Base-by-base conservation (phyloP, 306 rosid genomes). In the Notholithocarpus densiflorus region DNA sequence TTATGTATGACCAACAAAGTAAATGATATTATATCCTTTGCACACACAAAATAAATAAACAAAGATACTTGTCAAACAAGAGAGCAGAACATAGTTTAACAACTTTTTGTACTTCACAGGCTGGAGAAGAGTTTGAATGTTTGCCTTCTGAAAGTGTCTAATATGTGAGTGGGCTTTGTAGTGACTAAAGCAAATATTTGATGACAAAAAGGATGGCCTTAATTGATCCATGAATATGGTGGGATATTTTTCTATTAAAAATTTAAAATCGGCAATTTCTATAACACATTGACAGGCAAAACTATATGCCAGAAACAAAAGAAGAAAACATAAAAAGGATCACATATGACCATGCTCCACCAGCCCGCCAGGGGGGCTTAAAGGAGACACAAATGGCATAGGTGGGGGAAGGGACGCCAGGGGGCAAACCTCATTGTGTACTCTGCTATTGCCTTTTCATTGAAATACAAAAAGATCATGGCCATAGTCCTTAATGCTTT, bases 11-110 rank as follows among this genome's bases (percentile, higher is more conserved):
- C 24, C 26, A 31, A 24, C 24, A 75, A 56, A 75, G 79, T 43
- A 56, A 82, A 65, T 76, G 13, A 18, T 56, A 29, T 69, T 26
- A 45, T 48, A 32, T 56, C 43, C 26, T 27, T 54, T 75, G 73
- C 17, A 81, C 55, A 37, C 53, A 62, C 40, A 12, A 48, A 48
- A 13, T 40, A 40, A 48, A 48, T 1, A 48, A 48, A 13, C 4
- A 48, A 43, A 54, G 60, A 78, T 55, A 62, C 73, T 76, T 64
- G 77, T 76, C 70, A 73, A 60, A 75, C 73, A 75, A 79, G 15
- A 55, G 3, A 14, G 72, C 5, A 10, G 51, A 34, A 19, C 17
- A 37, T 19, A n/a, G 26, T 68, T 68, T 18, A 29, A n/a, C 26
- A 9, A 34, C 13, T 32, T 34, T 56, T 62, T 73, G 61, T 56